A percentile compares a stretch with the other conserved stretches of the same genome.
phyloP scores from a whole-genome alignment of 2,329 filamentous ascomycete genomes.

The Fonsecaea erecta region DNA sequence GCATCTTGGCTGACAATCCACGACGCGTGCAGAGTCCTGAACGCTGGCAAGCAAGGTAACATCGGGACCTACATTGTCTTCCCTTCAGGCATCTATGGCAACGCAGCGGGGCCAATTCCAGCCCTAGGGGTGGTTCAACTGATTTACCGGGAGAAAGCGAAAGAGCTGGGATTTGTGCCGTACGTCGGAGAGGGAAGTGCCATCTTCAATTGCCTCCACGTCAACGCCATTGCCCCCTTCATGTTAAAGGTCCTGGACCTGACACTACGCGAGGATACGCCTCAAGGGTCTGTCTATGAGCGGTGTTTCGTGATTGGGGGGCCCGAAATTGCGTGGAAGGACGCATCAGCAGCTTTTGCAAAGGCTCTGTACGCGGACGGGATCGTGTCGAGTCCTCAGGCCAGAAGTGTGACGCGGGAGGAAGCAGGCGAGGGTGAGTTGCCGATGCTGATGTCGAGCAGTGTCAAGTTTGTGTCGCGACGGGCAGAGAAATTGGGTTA shows the following conservation, averaged over 20 bases:
- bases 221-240: conserved; percentile 22
- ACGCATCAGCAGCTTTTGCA: conserved; percentile 15
- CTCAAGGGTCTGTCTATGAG: conserved; percentile 25
- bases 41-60: conserved; percentile 22
- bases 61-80: conserved; percentile 28
- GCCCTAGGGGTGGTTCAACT: conserved; percentile 25
- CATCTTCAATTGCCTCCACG: conserved; percentile 27
- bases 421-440: conserved; percentile 24
- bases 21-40: conserved; percentile 14
- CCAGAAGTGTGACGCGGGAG: conserved; percentile 14
- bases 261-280: conserved; percentile 4
- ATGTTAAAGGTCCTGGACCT: conserved; percentile 21
- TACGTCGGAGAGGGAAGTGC: conserved; percentile 25
- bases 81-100: conserved; percentile 24
- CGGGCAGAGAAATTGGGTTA: conserved; percentile 21
- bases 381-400: conserved; percentile 11
- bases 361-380: conserved; percentile 14
- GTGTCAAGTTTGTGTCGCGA: conserved; percentile 15
- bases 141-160: conserved; percentile 23
- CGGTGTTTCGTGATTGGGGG: conserved; percentile 22
- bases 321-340: conserved; percentile 13
- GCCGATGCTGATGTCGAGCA: conserved; percentile 26
- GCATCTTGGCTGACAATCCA: not conserved
- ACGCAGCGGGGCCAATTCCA: conserved; percentile 23
- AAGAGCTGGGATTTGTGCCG: conserved; percentile 26